Conservation (phyloP, 1,284 basidiomycete species). For the Pseudozyma hubeiensis region DNA sequence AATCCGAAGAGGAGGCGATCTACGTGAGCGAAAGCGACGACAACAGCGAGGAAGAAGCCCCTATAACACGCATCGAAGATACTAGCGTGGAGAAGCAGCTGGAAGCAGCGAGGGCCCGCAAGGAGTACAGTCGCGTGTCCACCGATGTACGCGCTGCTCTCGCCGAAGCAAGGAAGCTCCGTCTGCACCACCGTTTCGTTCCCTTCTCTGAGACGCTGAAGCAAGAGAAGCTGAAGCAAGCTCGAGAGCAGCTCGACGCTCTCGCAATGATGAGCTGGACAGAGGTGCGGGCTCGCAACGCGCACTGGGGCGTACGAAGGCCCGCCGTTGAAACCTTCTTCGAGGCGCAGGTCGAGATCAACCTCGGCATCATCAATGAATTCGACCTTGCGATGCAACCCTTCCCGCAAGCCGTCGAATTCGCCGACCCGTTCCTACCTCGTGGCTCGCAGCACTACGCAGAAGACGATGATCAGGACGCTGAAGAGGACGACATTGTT, state of each 20-base stretch:
- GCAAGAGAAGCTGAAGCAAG: background rate
- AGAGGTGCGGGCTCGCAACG: background rate
- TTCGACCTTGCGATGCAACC: too few relatives aligned
- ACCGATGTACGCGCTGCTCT: background rate
- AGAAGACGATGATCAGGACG: background rate
- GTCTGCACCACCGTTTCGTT: slow-evolving; percentile 8
- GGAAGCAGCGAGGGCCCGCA: background rate
- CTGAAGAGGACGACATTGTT: background rate
- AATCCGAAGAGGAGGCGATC: background rate
- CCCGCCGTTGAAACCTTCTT: too few relatives aligned
- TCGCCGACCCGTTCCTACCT: background rate
- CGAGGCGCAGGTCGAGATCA: too few relatives aligned
- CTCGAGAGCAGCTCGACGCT: background rate
- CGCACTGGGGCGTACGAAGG: background rate
- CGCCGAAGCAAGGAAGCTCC: background rate
- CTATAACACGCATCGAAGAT: slow-evolving; percentile 9
- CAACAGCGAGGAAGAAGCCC: background rate
- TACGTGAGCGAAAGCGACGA: background rate
- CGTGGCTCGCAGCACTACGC: background rate
- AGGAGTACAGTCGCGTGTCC: background rate
- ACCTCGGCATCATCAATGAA: too few relatives aligned
- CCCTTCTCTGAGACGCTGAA: background rate
- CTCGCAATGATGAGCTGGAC: background rate
- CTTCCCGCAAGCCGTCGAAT: background rate
- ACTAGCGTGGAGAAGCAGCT: background rate